A percentile compares a stretch with the other conserved stretches of the same genome.
phyloP scores from a whole-genome alignment of 306 rosid species.

The Castanea sativa region DNA sequence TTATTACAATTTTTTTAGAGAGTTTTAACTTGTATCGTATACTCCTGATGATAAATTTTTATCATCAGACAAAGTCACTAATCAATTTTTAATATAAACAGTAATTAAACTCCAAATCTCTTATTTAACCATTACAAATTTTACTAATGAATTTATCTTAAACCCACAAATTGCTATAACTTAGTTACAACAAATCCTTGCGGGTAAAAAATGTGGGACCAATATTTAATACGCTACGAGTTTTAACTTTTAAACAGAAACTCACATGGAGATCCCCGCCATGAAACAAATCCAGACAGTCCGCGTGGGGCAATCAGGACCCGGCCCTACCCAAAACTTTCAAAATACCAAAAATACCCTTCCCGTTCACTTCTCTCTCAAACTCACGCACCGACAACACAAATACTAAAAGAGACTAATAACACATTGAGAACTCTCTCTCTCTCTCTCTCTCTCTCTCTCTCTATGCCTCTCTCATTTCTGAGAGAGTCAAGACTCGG shows the following conservation, averaged over 20 bases:
- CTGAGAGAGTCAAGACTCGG: not conserved
- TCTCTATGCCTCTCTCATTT: not conserved
- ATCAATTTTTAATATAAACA: rapidly evolving
- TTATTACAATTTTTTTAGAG: too few species aligned
- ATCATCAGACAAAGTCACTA: rapidly evolving
- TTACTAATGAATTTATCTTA: rapidly evolving
- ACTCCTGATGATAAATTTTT: too few species aligned
- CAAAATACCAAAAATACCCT: too few species aligned
- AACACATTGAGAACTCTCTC: not conserved
- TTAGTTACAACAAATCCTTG: too few species aligned
- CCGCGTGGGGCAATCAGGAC: too few species aligned
- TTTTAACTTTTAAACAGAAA: too few species aligned
- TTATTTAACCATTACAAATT: rapidly evolving
- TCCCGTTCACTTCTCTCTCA: not conserved
- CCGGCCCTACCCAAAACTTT: not conserved
- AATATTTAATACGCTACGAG: too few species aligned
- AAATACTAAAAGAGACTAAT: not conserved
- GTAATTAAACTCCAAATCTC: rapidly evolving
- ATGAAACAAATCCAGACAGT: too few species aligned
- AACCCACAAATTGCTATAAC: rapidly evolving
- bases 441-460: not conserved
- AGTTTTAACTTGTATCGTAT: too few species aligned
- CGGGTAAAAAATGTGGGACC: too few species aligned
- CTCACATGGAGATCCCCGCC: too few species aligned
- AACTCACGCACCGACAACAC: not conserved